Evolutionary conservation across 1,139 yeast species (phyloP), one percentile per base, ranked within the genome.

Genomic region (Saccharomyces pastorianus): DNA sequence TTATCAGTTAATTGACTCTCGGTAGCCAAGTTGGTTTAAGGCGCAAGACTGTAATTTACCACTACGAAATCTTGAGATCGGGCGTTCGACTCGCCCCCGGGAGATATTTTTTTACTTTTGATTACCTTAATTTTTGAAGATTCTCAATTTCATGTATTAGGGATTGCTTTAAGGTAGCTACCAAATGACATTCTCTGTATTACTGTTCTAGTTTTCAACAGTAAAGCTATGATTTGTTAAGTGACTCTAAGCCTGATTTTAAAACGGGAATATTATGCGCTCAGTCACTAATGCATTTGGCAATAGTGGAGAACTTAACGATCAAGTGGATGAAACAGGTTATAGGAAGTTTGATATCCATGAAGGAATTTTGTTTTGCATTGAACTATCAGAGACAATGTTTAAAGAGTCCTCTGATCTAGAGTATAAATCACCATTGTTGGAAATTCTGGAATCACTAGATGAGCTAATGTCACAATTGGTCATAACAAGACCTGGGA

Each of bases 281-380:
- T 17, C 26, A 20, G 6, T 14, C 9, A 23, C 5, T 13, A 14
- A 20, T 13, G 44, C 23, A 25, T 38, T 38, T 38, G 25, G 26
- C 13, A 20, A 26, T 23, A 38, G 11, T 11, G 44, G 25, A 2
- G 25, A 20, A 8, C 13, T 17, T 38, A 38, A 38, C 11, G 25
- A 38, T 11, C 11, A 2, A 25, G 23, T 25, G 20, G 34, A 49
- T 7, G 53, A 50, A 28, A 17, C 20, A 46, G 23, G 20, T 13
- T 59, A 53, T 47, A 59, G 75, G 61, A 67, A 64, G 26, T 82
- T 67, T 64, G 84, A 81, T 58, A 69, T 81, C 46, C 81, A 79
- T 56, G 89, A 85, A 63, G 90, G 86, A 1, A 78, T 84, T 17
- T 70, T 79, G 29, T 83, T 85, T 61, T 76, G 84, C 29, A 75